Conservation (phyloP, 2,329 filamentous ascomycete genomes). For the Aspergillus quadricinctus region DNA sequence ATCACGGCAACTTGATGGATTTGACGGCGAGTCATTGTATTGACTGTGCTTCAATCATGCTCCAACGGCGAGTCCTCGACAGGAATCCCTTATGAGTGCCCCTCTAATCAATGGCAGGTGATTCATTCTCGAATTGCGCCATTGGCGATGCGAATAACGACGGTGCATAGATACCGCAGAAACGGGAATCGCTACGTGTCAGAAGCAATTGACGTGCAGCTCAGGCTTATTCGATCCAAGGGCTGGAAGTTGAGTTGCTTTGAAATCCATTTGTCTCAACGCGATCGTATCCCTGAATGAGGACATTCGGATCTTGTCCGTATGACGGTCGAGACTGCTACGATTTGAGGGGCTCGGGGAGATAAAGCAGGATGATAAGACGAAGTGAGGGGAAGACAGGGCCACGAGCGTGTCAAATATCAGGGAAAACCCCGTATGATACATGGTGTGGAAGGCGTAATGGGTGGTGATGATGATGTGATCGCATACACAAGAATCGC, state of each 20-base stretch:
- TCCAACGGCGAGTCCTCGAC: neutral
- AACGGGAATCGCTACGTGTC: neutral
- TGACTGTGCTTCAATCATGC: neutral
- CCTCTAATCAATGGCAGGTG: neutral
- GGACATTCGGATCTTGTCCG: constrained; percentile 13
- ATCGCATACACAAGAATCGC: constrained; percentile 11
- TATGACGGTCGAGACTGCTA: neutral
- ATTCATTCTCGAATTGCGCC: too few relatives aligned
- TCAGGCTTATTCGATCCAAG: too few relatives aligned
- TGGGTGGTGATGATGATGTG: constrained; percentile 28
- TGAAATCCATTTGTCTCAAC: constrained; percentile 2
- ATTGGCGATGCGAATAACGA: neutral
- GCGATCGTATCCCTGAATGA: constrained; percentile 22
- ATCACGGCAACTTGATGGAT: constrained; percentile 42
- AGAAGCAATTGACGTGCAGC: neutral
- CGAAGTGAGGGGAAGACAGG: neutral
- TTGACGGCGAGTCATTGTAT: constrained; percentile 16
- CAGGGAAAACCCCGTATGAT: neutral
- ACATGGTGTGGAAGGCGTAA: constrained; percentile 22
- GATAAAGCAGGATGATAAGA: constrained; percentile 5
- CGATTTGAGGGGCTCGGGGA: neutral
- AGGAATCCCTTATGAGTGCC: neutral
- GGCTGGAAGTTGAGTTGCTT: neutral
- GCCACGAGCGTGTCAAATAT: constrained; percentile 3
- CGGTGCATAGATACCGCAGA: neutral